Evolutionary conservation across 2,329 filamentous ascomycete species (phyloP), one percentile per base, ranked within the genome.

Genomic region (Cladosporium sp.): DNA sequence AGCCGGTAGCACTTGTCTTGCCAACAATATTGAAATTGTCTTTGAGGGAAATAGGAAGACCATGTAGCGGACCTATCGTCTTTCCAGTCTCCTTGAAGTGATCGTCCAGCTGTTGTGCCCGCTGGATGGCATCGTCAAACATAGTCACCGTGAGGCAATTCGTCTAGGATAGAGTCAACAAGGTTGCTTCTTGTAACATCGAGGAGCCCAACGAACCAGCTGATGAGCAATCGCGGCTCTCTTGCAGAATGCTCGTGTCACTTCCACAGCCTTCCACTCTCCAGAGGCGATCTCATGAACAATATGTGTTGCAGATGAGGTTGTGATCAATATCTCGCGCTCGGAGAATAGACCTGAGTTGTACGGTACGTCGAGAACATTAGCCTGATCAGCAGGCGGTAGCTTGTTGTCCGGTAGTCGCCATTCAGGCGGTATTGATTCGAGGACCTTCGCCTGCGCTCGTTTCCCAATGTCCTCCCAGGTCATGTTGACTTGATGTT

Each of bases 21-120:
- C 84, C 84, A 2, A 71, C 69, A 14, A 88, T 74, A 59, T 88
- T 81, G 76, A 89, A 87, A 67, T 87, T 85, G 73, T 90, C 88
- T 67, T 91, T 91, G 49, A 91, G 78, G 0, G 85, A 84, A 50
- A 88, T 75, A 0, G 85, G 84, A 0, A 88, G 60, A 69, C 86
- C 88, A 70, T 90, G 88, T 1, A 91, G 77, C 1, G 87, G 86
- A 0, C 88, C 88, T 38, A 80, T 72, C 0, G 78, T 70, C 61
- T 75, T 71, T 25, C 77, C 78, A 12, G 73, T 79, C 51, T 70
- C 72, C 19, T 71, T 63, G 3, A 82, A 74, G 59, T 84, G 75
- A 0, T 78, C 73, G 66, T 86, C 83, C 0, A 84, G 75, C 38
- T 78, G 72, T 62, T 78, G 77, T 3, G 83, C 82, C 39, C 75